Base-by-base conservation (phyloP, 192 early-diverging fungal genomes). In the Coemansia sp. region DNA sequence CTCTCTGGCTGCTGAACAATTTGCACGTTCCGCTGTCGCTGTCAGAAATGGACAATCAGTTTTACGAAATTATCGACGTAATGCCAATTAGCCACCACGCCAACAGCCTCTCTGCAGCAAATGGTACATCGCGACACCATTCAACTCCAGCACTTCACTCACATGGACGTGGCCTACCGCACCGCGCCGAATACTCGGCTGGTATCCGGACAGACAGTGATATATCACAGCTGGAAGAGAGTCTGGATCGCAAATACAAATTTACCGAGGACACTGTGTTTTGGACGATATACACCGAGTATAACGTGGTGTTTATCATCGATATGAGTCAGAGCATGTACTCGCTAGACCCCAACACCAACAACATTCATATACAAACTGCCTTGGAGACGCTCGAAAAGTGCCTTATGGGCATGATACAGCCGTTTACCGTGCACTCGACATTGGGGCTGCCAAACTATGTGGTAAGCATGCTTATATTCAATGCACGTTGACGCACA, bases 281-380 rank as follows among this genome's bases (percentile, higher is more conserved):
- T 36, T 78, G 73, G 66, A 78, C 58, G 18, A 44, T 78, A 10
- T 51, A 62, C 55, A 46, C 42, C 43, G 53, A 67, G 41, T 78
- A 77, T 53, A 81, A 81, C 43, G 63, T 81, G 30, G 70, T 78
- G 30, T 81, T 81, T 50, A 51, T 81, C 4, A 63, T 81, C 10
- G 79, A 81, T 19, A 72, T 72, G 39, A 81, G 79, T 51, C 79
- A 77, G 55, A 77, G 73, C 70, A 81, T 81, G 79, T 81, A 78
- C 61, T 63, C 79, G 23, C 53, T 81, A 20, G 79, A 78, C 31
- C 66, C 74, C 43, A 67, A 65, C 50, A 73, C 69, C 40, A 69
- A 72, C 53, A 43, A 78, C 21, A 35, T 64, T 13, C 68, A 72
- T 19, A 66, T 81, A n/a, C 63, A 75, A 3, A 63, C 65, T 0